Conservation (phyloP, 129 eudicot genomes). For the Artemisia tridentata region DNA sequence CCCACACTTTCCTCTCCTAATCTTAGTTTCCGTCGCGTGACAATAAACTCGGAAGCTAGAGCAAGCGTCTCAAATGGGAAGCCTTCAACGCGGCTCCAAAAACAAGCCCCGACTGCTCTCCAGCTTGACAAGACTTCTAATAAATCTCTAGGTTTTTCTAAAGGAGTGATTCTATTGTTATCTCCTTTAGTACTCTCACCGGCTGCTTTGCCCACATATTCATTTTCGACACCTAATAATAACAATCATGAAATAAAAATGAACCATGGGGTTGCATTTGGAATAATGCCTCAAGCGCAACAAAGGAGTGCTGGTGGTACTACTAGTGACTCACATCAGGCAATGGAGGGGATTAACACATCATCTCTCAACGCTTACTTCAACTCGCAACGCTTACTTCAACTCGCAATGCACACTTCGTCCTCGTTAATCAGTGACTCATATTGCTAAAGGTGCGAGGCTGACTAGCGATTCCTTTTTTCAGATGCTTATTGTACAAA, state of each 20-base stretch:
- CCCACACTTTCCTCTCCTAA: constrained; percentile 8
- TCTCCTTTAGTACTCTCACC: constrained; percentile 33
- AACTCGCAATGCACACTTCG: constrained; percentile 27
- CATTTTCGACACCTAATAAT: background rate
- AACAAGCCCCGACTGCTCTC: constrained; percentile 32
- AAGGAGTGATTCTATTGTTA: constrained; percentile 32
- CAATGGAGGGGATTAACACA: constrained; percentile 12
- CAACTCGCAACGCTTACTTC: too few species aligned
- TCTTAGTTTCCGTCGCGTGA: constrained; percentile 1
- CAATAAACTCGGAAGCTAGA: constrained; percentile 16
- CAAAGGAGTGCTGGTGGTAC: background rate
- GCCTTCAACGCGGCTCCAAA: constrained; percentile 30
- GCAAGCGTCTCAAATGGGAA: constrained; percentile 4
- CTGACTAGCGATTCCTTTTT: too few species aligned
- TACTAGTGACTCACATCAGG: constrained; percentile 21
- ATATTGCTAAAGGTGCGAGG: background rate
- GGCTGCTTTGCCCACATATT: background rate
- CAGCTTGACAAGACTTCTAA: constrained; percentile 1
- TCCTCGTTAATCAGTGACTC: constrained; percentile 21
- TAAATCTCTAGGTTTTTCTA: background rate
- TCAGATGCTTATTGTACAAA: constrained; percentile 13
- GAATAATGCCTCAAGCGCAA: too few species aligned
- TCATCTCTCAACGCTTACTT: constrained; percentile 25
- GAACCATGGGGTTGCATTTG: constrained; percentile 13
- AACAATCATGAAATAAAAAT: background rate